Evolutionary conservation across 768 basidiomycete species (phyloP), one percentile per base, ranked within the genome.

Genomic region (Leucocoprinus sp.): DNA sequence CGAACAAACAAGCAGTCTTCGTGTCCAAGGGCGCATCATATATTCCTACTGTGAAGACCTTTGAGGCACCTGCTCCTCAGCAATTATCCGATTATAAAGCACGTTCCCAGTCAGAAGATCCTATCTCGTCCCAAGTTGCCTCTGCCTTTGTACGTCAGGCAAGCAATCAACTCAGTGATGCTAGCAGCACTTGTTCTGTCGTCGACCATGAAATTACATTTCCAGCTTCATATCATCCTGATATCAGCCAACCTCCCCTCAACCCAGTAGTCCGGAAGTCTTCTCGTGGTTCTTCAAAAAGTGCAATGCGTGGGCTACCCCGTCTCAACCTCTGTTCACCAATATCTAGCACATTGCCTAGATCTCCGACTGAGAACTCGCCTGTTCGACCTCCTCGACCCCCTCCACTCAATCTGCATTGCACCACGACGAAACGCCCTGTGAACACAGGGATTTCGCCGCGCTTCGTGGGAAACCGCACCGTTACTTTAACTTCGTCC

Each of bases 221-320:
- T 27, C 26, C 46, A 18, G 6, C 23, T 27, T 18, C 33, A n/a
- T 14, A 34, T 19, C 44, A 27, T 26, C 17, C 34, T 28, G 34
- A 48, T 24, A 26, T 11, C 9, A 31, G 27, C 19, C 19, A 28
- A 19, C 17, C n/a, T 19, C 39, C 33, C 15, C 23, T 6, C 26
- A 22, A 36, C 17, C 39, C 22, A 36, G 36, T 27, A 27, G 28
- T 37, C 9, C 38, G 42, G 42, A 43, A 37, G 4, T 35, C 29
- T 24, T 49, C 42, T 27, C 56, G 56, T 52, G 57, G 56, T 22
- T 55, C 57, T 39, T 54, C 56, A 4, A 46, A 50, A 26, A 57
- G 60, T 37, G 21, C 42, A 36, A 54, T 52, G 12, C 60, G 58
- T 41, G 53, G 51, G 7, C 56, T 58, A 31, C 52, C 59, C 15